A percentile compares a stretch with the other conserved stretches of the same genome.
Conservation (phyloP, 148 eudicot genomes). For the Amaranthus cruentus region DNA sequence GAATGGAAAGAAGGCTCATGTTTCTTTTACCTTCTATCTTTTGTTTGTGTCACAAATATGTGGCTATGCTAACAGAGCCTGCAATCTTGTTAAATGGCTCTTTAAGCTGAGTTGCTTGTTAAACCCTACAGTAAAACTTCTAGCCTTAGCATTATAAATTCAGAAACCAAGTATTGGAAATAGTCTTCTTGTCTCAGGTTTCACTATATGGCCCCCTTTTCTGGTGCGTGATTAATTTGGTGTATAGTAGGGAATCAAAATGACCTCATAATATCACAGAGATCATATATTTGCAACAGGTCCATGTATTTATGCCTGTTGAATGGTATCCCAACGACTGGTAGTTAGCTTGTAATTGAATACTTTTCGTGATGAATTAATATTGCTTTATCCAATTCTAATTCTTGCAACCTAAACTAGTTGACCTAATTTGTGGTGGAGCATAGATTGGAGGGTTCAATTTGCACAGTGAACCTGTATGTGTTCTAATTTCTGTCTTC, state of each 20-base stretch:
- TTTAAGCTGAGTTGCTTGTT: neutral
- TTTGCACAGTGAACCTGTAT: slow-evolving; percentile 5
- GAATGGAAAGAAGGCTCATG: too few relatives aligned
- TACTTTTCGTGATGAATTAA: neutral
- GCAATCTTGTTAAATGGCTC: neutral
- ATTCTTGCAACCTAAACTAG: neutral
- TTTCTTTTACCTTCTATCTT: neutral
- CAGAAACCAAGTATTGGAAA: neutral
- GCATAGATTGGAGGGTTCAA: neutral
- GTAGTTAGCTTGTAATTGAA: neutral
- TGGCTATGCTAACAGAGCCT: neutral
- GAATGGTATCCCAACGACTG: neutral
- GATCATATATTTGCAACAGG: neutral
- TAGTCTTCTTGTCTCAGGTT: neutral
- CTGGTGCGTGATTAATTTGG: neutral
- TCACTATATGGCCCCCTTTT: neutral
- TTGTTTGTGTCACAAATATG: neutral
- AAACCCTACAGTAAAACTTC: neutral
- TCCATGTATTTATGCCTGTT: neutral
- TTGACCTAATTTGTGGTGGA: neutral
- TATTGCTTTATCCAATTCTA: neutral
- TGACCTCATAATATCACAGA: neutral
- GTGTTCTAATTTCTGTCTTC: neutral
- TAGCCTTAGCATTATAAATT: neutral
- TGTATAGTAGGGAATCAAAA: neutral